These are phyloP conservation scores for Noccaea caerulescens DNA, from an alignment of 345 rosid genomes.

Conservation along the genomic window DNA sequence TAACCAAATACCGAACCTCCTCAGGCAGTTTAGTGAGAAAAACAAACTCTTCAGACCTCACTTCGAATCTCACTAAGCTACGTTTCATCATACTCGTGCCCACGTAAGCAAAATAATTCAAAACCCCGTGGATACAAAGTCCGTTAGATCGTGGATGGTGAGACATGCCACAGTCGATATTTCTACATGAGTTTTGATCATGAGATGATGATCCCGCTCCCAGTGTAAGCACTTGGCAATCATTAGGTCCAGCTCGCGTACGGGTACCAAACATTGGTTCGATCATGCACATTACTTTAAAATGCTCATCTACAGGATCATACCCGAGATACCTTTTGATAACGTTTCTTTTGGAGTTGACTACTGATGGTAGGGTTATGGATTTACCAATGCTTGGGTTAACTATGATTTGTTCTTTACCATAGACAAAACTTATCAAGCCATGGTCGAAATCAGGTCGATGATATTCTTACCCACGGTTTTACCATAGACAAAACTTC, in stretches of 20 bases:
- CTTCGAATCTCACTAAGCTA: constrained; percentile 5
- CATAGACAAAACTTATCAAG: background rate
- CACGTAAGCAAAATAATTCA: constrained; percentile 8
- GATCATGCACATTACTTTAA: constrained; percentile 1
- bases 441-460: background rate
- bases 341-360: background rate
- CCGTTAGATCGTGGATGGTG: background rate
- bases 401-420: background rate
- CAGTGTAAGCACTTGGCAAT: background rate
- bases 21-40: background rate
- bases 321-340: background rate
- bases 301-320: background rate
- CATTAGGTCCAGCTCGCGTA: background rate
- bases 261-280: background rate
- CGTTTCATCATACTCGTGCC: background rate
- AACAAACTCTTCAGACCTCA: constrained; percentile 12
- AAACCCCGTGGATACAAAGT: constrained; percentile 5
- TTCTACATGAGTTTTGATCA: background rate
- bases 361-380: background rate
- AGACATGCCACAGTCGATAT: background rate
- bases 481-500: no score
- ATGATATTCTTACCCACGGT: no score
- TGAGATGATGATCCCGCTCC: background rate
- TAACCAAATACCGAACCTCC: background rate
- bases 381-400: constrained; percentile 14